Conservation (phyloP, 139 green algal genomes). For the Coelastrella sp. region DNA sequence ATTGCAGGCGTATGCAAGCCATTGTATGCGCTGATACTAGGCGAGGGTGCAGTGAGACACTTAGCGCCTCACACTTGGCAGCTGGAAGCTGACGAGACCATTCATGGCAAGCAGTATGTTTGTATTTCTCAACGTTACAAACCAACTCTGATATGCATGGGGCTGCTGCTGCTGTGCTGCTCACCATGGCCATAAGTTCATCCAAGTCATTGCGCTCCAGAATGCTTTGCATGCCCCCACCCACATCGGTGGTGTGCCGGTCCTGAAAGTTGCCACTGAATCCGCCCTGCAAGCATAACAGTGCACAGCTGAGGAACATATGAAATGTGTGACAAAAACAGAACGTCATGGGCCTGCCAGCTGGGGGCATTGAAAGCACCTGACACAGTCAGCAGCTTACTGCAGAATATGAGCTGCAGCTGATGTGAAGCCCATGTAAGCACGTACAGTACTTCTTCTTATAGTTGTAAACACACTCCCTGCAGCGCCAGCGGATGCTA, state of each 20-base stretch:
- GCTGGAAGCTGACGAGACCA: background rate
- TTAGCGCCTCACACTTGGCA: too few species aligned
- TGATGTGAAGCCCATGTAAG: background rate
- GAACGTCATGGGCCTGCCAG: too few species aligned
- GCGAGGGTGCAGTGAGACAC: too few species aligned
- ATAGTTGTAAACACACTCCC: background rate
- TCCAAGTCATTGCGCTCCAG: slow-evolving; percentile 93
- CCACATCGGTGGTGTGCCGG: slow-evolving; percentile 79
- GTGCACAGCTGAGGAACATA: background rate
- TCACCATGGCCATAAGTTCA: slow-evolving; percentile 93
- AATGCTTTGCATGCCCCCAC: slow-evolving; percentile 81
- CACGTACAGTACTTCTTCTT: background rate
- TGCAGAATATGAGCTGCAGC: too few species aligned
- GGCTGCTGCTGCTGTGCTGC: slow-evolving; percentile 1
- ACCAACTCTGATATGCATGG: background rate
- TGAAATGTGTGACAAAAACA: too few species aligned
- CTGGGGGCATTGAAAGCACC: too few species aligned
- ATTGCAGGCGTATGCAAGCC: too few species aligned
- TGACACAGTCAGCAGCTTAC: too few species aligned
- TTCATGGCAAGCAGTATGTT: background rate
- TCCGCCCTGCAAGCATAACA: slow-evolving; percentile 4
- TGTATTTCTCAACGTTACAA: background rate
- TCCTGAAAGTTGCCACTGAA: slow-evolving; percentile 20
- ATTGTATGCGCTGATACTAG: too few species aligned
- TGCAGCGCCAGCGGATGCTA: background rate